Base-by-base conservation (phyloP, 768 basidiomycete genomes). In the Phanerochaete carnosa region DNA sequence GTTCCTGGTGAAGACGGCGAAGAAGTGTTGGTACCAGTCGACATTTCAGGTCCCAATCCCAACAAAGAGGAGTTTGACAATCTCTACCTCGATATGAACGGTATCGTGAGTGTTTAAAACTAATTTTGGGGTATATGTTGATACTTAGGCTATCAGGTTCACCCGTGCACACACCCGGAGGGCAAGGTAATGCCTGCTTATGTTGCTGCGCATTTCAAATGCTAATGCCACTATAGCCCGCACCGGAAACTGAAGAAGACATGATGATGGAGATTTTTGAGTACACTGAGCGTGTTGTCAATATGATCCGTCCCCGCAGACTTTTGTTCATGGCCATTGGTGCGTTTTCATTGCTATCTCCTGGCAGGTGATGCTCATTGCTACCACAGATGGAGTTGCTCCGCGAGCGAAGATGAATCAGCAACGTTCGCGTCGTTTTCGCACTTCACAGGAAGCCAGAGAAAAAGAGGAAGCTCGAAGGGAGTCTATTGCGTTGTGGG, bases 331-430 rank as follows among this genome's bases (percentile, higher is more conserved):
- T 99, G 94, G 97, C 97, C 52, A 96, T 99, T 68, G 96, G 95
- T 94, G 56, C 62, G 85, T 75, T 30, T 15, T 60, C n/a, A 13
- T 11, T 4, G 11, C 16, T 19, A 43, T 19, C 39, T 4, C 4
- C 39, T 60, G 58, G 49, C 52, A 51, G 33, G 37, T 26, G 3
- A 32, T 25, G 29, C 55, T n/a, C 13, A 33, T 53, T n/a, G 37
- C 28, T 53, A 33, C 3, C 47, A 12, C 45, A 96, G 95, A 98
- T 69, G 96, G 96, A 61, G 96, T 98, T 23, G 96, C 96, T 11
- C 96, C 96, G 32, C 87, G 96, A 68, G 97, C 97, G 43, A 99
- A 99, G 78, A 99, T 99, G 97, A 99, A 99, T 72, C 97, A 99
- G 70, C 97, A 99, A 73, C 93, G 97, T 11, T 94, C 95, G 16